A percentile compares a stretch with the other conserved stretches of the same genome.
phyloP scores from a whole-genome alignment of 257 asterid genomes.

The Petunia secreta region DNA sequence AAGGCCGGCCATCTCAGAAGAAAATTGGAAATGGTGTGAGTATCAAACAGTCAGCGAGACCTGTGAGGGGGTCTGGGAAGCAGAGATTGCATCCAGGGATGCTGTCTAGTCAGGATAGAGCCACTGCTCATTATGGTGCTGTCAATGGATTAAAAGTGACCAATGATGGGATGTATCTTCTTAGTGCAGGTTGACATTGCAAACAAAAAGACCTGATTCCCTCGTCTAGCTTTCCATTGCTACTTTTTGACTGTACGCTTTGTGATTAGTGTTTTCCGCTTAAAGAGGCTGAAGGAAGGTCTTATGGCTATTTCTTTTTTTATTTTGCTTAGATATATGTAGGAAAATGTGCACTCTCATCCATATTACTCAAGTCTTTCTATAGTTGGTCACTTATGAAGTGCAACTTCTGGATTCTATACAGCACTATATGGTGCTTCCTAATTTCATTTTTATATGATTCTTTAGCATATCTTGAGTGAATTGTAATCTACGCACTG shows the following conservation, averaged over 20 bases:
- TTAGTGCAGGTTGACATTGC: conserved; percentile 82
- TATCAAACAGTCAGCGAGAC: conserved; percentile 57
- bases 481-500: background rate
- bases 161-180: conserved; percentile 92
- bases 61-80: conserved; percentile 58
- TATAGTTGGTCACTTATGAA: background rate
- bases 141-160: conserved; percentile 85
- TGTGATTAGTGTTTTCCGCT: background rate
- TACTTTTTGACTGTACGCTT: background rate
- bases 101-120: conserved; percentile 87
- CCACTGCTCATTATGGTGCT: conserved; percentile 96
- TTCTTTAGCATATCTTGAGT: background rate
- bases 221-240: conserved; percentile 3
- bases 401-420: background rate
- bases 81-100: conserved; percentile 97
- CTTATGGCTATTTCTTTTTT: background rate
- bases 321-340: background rate
- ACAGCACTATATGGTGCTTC: background rate
- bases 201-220: conserved; percentile 20
- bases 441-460: background rate
- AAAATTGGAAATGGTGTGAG: conserved; percentile 55
- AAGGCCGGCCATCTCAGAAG: conserved; percentile 61
- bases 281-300: background rate
- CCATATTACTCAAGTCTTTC: background rate
- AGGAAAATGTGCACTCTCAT: background rate